Base-by-base conservation (phyloP, 2,329 filamentous ascomycete genomes). In the Clonostachys rosea region DNA sequence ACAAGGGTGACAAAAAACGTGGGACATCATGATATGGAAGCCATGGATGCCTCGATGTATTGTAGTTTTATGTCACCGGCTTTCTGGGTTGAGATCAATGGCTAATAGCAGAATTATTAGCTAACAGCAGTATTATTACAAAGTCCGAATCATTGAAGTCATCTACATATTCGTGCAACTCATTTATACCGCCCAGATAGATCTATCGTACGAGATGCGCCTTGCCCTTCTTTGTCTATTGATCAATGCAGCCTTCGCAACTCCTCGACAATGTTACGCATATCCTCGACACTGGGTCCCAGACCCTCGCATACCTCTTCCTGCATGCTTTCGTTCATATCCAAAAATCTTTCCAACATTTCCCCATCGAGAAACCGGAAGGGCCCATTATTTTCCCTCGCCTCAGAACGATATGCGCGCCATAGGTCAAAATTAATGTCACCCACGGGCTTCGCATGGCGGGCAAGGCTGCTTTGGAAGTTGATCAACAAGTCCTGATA, bases 341-440 rank as follows among this genome's bases (percentile, higher is more conserved):
- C 84, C 54, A 97, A 65, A 60, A 96, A 96, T 45, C 81, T 69
- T 68, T 97, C 92, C 12, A 99, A 75, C 57, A 97, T 73, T 62
- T 96, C 92, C 1, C 92, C 94, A 59, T 99, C 94, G 12, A 99
- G 81, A 58, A 97, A 97, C 2, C 92, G 78, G 59, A 83, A 88
- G 0, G 94, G 92, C 37, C 86, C 89, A 1, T 87, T 84, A 0
- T 87, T 88, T 4, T 87, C 84, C 0, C 81, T 79, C 49, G 87
- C 81, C 20, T 81, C 74, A 46, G 83, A 95, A 50, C 83, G 83
- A 69, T 92, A 95, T 0, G 87, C 87, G n/a, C 94, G 81, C 70
- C 89, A 99, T 18, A 76, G 73, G 37, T 83, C 79, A 64, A 96
- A 97, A 1, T 84, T 76, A 43, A 95, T 79, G 43, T 84, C 72